A percentile compares a stretch with the other conserved stretches of the same genome.
Conservation (phyloP, 306 rosid genomes). For the Pterocarpus santalinus region DNA sequence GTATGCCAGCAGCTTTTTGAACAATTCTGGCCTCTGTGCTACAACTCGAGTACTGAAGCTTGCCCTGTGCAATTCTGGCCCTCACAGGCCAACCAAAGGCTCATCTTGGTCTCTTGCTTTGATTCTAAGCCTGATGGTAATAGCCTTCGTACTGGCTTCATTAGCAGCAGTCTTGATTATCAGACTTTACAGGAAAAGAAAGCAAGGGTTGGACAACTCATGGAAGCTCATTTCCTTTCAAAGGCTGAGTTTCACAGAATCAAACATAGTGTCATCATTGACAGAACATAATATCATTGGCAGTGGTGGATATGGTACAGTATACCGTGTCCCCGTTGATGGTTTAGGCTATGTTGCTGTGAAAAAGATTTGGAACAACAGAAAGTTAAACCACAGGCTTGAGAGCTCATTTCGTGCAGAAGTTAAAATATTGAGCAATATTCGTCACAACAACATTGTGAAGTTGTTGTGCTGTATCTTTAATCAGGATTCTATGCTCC, state of each 20-base stretch:
- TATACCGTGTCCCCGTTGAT: constrained; percentile 60
- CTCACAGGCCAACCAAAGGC: constrained; percentile 38
- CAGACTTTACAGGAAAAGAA: constrained; percentile 41
- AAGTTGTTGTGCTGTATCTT: constrained; percentile 80
- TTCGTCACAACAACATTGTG: constrained; percentile 79
- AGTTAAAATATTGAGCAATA: constrained; percentile 63
- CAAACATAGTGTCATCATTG: constrained; percentile 53
- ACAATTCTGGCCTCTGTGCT: constrained; percentile 64
- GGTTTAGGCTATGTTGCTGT: constrained; percentile 57
- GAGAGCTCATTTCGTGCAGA: constrained; percentile 70
- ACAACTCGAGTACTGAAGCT: constrained; percentile 38
- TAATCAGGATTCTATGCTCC: constrained; percentile 68
- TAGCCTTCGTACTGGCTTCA: constrained; percentile 17
- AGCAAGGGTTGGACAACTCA: constrained; percentile 37
- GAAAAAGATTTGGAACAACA: constrained; percentile 59
- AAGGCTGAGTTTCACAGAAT: constrained; percentile 56
- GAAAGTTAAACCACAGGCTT: constrained; percentile 57
- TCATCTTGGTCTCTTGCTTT: constrained; percentile 50
- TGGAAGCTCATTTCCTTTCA: constrained; percentile 72
- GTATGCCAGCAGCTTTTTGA: constrained; percentile 57
- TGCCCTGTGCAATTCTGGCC: constrained; percentile 44
- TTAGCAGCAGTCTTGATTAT: constrained; percentile 23
- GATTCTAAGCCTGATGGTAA: constrained; percentile 49
- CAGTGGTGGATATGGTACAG: constrained; percentile 71
- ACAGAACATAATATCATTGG: constrained; percentile 58